Base-by-base conservation (phyloP, 164 flowering plant genomes). In the Malania oleifera region DNA sequence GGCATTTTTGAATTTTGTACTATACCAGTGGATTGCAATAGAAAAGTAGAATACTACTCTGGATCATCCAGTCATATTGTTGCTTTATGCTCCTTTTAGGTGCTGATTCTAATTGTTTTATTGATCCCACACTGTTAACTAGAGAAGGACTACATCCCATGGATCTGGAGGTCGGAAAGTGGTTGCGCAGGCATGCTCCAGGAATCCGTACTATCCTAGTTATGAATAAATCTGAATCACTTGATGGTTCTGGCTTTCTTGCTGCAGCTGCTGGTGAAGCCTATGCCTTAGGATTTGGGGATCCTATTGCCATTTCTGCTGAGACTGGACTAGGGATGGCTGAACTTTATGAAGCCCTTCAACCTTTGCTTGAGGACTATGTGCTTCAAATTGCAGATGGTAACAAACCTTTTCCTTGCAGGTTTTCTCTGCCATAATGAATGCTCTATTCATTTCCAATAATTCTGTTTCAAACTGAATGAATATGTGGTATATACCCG, bases 281-380 rank as follows among this genome's bases (percentile, higher is more conserved):
- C 39, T 74, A 75, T 63, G 67, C 47, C 59, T 73, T 90, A 68
- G 95, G 99, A 17, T 90, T 81, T 74, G 99, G 96, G 27, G 99
- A 90, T 64, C 89, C 98, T 52, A 70, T 93, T 64, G 82, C 97
- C 39, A 81, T 88, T 53, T 93, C 99, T 70, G 97, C 97, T 14
- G 99, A 93, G 77, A 90, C 97, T 46, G 96, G 98, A 39, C 69
- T 81, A 47, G 98, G 97, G 18, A 82, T 93, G 97, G 77, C 73
- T 3, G 91, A 82, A 29, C 83, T 93, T 13, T 81, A 87, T 76
- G 85, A 80, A 59, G 65, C 73, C 64, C 83, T 93, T 25, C 75
- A 71, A 56, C 96, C 96, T 65, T 45, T 70, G 56, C 86, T 93
- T 59, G 97, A 87, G 77, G 79, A 86, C 11, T 74, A 81, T 70